These are phyloP conservation scores for Przewalskia tangutica DNA, from an alignment of 257 asterid genomes.

Conservation along the genomic window DNA sequence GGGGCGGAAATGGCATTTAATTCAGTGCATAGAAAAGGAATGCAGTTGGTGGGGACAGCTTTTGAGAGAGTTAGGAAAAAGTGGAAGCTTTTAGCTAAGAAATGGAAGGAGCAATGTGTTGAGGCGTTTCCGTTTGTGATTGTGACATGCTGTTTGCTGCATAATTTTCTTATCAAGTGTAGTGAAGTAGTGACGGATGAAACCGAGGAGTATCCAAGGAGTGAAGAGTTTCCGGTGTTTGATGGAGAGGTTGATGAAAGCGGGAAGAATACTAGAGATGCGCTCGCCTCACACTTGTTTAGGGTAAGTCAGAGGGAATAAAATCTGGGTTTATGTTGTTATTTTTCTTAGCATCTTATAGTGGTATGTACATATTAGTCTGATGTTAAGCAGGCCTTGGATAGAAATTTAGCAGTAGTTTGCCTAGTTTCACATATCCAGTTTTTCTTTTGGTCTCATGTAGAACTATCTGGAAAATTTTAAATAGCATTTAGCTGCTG, in stretches of 20 bases:
- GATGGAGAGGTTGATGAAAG: conserved; percentile 51
- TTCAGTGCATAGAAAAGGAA: conserved; percentile 45
- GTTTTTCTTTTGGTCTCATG: neutral
- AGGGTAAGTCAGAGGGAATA: conserved; percentile 46
- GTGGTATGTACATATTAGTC: neutral
- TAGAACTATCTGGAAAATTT: neutral
- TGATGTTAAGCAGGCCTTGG: neutral
- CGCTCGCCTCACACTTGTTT: conserved; percentile 65
- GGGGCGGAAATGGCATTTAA: conserved; percentile 45
- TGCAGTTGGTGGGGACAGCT: conserved; percentile 53
- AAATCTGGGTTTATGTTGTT: neutral
- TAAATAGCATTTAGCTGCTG: neutral
- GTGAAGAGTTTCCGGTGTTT: conserved; percentile 28
- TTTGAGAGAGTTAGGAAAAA: conserved; percentile 45
- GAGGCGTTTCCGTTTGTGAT: conserved; percentile 80
- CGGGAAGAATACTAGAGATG: conserved; percentile 59
- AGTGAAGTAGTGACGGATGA: conserved; percentile 56
- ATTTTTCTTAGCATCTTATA: neutral
- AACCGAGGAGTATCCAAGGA: conserved; percentile 19
- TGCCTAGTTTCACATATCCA: neutral
- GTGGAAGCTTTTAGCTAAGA: conserved; percentile 73
- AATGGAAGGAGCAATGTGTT: conserved; percentile 55
- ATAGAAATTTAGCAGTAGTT: neutral
- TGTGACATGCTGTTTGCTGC: conserved; percentile 74
- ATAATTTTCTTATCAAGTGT: conserved; percentile 87